Base-by-base conservation (phyloP, 345 rosid genomes). In the Hibiscus tridactylites region DNA sequence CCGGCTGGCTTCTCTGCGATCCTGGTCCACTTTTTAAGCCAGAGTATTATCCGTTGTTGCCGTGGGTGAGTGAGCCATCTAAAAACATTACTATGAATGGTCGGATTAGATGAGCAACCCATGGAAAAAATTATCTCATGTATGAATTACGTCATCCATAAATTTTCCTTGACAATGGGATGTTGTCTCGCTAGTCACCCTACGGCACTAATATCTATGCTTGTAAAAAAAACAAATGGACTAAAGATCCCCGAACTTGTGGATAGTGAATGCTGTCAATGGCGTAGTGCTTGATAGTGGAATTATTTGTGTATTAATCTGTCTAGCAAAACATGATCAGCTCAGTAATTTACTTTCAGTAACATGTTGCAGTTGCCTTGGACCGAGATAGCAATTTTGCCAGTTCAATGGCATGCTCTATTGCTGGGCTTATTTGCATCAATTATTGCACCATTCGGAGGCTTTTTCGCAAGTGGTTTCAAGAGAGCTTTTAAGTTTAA, bases 381-480 rank as follows among this genome's bases (percentile, higher is more conserved):
- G 97, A 90, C 89, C 71, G 97, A 89, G 72, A 81, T 90, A 47
- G 77, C 89, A 10, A 73, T 92, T 79, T 71, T 92, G 44, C 93
- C 97, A 15, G 97, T 90, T 17, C 97, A 92, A 16, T 95, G 96
- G 97, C 97, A 94, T 73, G 99, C 95, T 63, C 71, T 94, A 61
- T 85, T 87, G n/a, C 89, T 95, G 15, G 92, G 97, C 68, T 76
- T 95, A 70, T 95, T 95, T 50, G 97, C 99, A 76, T 95, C 97
- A 6, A 86, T 92, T 52, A 94, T 94, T 77, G 98, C 98, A 53
- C 97, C 97, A 54, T 94, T 94, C 76, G 98, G 98, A 74, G 99
- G 99, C 52, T 92, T 95, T 82, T 95, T 95, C 5, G 99, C 99
- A 6, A 95, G 97, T 65, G 97, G 97, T 65, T 95, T 95, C 73